phyloP scores from a whole-genome alignment of 169 alveolate species.

The Babesia gibsoni region DNA sequence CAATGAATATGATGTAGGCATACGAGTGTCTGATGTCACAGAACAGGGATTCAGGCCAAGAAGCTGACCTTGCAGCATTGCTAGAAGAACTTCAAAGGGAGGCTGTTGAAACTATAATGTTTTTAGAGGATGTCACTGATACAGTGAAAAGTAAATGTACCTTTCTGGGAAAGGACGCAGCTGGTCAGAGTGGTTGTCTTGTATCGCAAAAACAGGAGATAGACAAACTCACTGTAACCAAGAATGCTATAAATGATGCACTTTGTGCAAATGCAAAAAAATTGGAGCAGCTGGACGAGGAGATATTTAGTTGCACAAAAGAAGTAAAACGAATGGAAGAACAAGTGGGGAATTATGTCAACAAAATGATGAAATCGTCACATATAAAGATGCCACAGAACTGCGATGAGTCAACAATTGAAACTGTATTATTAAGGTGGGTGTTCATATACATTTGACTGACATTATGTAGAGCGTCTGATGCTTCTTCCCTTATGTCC shows the following conservation, averaged over 20 bases:
- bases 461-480: neutral
- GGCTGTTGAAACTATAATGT: conserved; percentile 8
- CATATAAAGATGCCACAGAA: neutral
- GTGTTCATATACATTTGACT: neutral
- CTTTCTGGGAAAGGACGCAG: neutral
- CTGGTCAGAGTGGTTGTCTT: neutral
- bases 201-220: neutral
- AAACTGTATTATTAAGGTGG: neutral
- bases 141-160: neutral
- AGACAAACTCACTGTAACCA: neutral
- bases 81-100: conserved; percentile 4
- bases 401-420: neutral
- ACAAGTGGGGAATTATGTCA: neutral
- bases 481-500: neutral
- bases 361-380: too few relatives aligned
- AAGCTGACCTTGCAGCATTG: neutral
- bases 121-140: neutral
- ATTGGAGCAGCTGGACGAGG: neutral
- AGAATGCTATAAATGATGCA: neutral
- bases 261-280: neutral
- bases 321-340: neutral
- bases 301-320: neutral
- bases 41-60: neutral
- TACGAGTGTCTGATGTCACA: neutral
- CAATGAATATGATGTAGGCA: neutral